Evolutionary conservation across 164 flowering plant species (phyloP), one percentile per base, ranked within the genome.

Genomic region (Umbellularia californica): DNA sequence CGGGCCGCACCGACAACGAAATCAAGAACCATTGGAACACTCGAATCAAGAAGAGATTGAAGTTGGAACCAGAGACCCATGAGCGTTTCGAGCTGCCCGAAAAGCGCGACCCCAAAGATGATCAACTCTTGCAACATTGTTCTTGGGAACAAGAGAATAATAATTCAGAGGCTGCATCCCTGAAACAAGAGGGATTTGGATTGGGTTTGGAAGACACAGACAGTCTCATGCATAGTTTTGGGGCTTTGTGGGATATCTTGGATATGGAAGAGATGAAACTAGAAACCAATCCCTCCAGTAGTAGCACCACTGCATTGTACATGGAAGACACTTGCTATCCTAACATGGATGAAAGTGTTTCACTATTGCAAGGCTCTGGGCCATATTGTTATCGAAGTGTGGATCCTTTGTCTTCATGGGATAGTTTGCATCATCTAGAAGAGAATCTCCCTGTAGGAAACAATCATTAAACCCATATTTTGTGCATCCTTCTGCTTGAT

Each of bases 11-110:
- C 0, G 92, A 90, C 50, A 89, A 90, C 67, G 95, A 90, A 78
- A 90, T 90, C 78, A 90, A 90, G 82, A 90, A 90, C 79, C 90
- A 90, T 62, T 89, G 95, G 95, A 90, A 90, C 60, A 89, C 92
- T 12, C 58, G 85, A 77, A 89, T 90, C 78, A 90, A 90, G 87
- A 90, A 88, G 82, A 80, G 81, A 71, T 68, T 90, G 15, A 87
- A 81, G 79, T 83, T 88, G 70, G 95, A 89, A 82, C 90, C 93
- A 41, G 71, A 77, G 70, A 87, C 92, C 14, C 92, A 88, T 80
- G 83, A 80, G 33, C 88, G 89, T 23, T 78, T 84, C 69, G 75
- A 79, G 63, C 67, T 78, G 13, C 71, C 63, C 13, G 77, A 73
- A 64, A 70, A 66, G 22, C 28, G 60, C 73, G 76, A 68, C 2